Evolutionary conservation across 169 alveolate genomes (phyloP), one percentile per base, ranked within the genome.

Genomic region (Plasmodium sp.): DNA sequence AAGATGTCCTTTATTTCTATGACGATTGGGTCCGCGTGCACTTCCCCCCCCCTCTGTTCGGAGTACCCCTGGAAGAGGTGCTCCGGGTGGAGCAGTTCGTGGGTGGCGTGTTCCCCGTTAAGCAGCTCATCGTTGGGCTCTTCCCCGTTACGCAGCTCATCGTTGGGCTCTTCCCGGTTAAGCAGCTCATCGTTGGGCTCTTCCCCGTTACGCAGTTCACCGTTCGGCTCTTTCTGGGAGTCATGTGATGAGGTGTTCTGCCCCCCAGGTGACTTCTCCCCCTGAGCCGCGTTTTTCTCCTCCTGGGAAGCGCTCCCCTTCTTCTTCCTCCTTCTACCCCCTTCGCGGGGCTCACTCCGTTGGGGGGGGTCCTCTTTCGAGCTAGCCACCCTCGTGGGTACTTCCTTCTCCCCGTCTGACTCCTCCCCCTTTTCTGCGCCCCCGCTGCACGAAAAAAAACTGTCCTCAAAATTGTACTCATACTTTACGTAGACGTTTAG

Each of bases 401-500:
- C 18, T 83, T 10, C 81, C 39, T 77, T 77, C 58, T 83, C 92
- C 14, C 22, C 22, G 5, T 16, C 31, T 5, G 41, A 39, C 2
- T 39, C 14, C 31, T 36, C 83, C 27, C 3, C 14, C 80, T 86
- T 86, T 16, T 39, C 58, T 86, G 62, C 80, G 16, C 58, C 33
- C 5, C 27, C 51, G 10, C 7, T 33, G 41, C 7, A 54, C 22
- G 84, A 71, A 92, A 92, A 81, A 51, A 73, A 67, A 10, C 74
- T 34, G 16, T 43, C 92, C 31, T 92, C 92, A 82, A 81, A 92
- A 31, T 81, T 83, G 39, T 81, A 92, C 54, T 92, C 95, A 72
- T 92, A 92, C 77, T 92, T 92, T 92, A 92, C 67, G 72, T 92
- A 92, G 62, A 92, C 71, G 48, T 92, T 92, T 34, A 92, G 84